phyloP scores from a whole-genome alignment of 768 basidiomycete genomes.

The Russula lepida region DNA sequence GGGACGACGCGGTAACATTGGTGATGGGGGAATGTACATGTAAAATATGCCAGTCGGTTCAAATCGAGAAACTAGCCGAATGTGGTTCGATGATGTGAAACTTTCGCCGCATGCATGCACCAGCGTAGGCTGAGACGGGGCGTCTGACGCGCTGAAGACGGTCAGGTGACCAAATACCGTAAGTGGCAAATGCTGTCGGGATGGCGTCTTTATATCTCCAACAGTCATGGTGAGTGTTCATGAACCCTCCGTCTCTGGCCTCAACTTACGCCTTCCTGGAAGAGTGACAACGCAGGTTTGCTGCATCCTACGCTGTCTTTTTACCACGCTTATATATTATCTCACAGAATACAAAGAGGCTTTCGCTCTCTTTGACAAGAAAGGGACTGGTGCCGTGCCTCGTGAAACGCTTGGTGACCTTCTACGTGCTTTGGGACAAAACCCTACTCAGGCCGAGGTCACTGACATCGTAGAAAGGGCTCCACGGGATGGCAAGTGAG shows the following conservation, averaged over 20 bases:
- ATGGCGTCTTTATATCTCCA: neutral
- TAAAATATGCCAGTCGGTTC: neutral
- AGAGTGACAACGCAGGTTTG: constrained; percentile 49
- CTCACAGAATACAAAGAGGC: constrained; percentile 86
- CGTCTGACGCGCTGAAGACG: neutral
- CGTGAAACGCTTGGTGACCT: constrained; percentile 87
- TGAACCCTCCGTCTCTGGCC: neutral
- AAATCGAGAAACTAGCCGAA: neutral
- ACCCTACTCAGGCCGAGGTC: constrained; percentile 99
- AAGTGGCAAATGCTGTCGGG: neutral
- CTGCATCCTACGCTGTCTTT: neutral
- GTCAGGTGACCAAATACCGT: neutral
- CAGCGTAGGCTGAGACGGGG: neutral
- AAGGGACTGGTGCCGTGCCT: constrained; percentile 84
- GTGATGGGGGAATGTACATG: constrained; percentile 23
- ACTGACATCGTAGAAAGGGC: constrained; percentile 65
- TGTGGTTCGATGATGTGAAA: neutral
- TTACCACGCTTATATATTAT: neutral
- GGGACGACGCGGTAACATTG: constrained; percentile 14
- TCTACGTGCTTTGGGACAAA: constrained; percentile 89
- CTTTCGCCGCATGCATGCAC: neutral
- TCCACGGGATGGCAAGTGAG: constrained; percentile 62
- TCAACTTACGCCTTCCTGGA: neutral
- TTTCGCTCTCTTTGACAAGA: constrained; percentile 97
- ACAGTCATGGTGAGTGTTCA: constrained; percentile 11